Evolutionary conservation across 768 basidiomycete species (phyloP).

Genomic region (Lactifluus pinguis): DNA sequence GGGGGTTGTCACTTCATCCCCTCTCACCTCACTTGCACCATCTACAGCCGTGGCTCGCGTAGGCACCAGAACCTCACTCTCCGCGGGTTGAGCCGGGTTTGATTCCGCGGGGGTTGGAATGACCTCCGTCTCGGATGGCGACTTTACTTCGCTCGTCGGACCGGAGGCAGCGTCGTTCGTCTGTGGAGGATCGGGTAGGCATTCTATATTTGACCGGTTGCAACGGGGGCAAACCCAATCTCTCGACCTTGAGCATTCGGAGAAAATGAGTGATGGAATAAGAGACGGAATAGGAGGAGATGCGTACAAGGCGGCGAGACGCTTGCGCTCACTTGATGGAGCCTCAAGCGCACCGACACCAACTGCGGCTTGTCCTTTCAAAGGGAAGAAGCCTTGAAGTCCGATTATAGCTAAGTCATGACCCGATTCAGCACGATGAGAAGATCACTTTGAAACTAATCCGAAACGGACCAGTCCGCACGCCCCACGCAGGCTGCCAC

Average conservation of each 20-base stretch:
- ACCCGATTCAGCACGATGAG: not conserved
- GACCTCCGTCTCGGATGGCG: not conserved
- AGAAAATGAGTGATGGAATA: not conserved
- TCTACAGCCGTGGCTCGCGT: not conserved
- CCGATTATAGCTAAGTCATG: slow-evolving; percentile 63
- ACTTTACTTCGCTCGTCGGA: not conserved
- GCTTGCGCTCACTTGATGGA: slow-evolving; percentile 63
- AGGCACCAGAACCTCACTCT: not conserved
- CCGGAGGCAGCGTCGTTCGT: not conserved
- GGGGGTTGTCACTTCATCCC: not conserved
- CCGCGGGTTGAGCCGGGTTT: not conserved
- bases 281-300: not conserved
- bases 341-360: slow-evolving; percentile 86
- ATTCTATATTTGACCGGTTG: slow-evolving; percentile 52
- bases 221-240: slow-evolving; percentile 77
- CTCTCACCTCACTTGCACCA: not conserved
- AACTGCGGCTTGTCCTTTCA: slow-evolving; percentile 79
- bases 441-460: not conserved
- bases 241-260: slow-evolving; percentile 46
- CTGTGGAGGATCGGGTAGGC: slow-evolving; percentile 56
- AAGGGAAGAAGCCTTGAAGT: slow-evolving; percentile 80
- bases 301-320: slow-evolving; percentile 66
- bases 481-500: slow-evolving; percentile 99
- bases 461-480: slow-evolving; percentile 65
- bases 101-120: not conserved